Evolutionary conservation across 805 yeast species (phyloP).

Genomic region (Kuraishia molischiana): DNA sequence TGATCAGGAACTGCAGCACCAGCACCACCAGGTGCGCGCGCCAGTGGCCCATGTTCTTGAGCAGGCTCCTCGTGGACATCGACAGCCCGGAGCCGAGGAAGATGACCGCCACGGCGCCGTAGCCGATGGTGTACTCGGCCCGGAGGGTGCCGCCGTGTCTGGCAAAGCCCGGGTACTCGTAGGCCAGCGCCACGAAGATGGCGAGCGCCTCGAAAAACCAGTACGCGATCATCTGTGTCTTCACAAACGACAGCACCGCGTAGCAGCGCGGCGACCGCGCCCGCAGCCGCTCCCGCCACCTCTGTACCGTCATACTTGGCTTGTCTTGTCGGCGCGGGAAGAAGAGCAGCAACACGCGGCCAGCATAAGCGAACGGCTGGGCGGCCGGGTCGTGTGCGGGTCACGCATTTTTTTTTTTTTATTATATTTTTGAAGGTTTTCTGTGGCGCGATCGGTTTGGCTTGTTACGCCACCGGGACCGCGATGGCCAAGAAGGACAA

Average conservation of each 20-base stretch:
- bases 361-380: background rate
- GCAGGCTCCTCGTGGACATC: conserved; percentile 54
- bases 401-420: background rate
- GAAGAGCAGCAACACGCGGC: background rate
- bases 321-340: too few relatives aligned
- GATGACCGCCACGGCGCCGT: conserved; percentile 84
- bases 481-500: conserved; percentile 79
- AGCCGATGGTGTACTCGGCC: conserved; percentile 70
- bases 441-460: background rate
- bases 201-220: conserved; percentile 78
- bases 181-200: conserved; percentile 63
- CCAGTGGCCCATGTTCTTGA: conserved; percentile 65
- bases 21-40: conserved; percentile 72
- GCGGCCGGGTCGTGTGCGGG: background rate
- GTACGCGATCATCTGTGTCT: conserved; percentile 20
- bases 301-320: too few relatives aligned
- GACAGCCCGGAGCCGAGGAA: conserved; percentile 71
- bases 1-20: conserved; percentile 52
- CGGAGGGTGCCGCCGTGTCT: conserved; percentile 69
- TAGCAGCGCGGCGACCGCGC: background rate
- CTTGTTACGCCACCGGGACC: background rate
- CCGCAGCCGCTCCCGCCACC: too few relatives aligned
- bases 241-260: background rate
- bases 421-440: background rate
- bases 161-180: conserved; percentile 75